phyloP scores from a whole-genome alignment of 495 filamentous ascomycete genomes.

The Massariosphaeria phaeospora region DNA sequence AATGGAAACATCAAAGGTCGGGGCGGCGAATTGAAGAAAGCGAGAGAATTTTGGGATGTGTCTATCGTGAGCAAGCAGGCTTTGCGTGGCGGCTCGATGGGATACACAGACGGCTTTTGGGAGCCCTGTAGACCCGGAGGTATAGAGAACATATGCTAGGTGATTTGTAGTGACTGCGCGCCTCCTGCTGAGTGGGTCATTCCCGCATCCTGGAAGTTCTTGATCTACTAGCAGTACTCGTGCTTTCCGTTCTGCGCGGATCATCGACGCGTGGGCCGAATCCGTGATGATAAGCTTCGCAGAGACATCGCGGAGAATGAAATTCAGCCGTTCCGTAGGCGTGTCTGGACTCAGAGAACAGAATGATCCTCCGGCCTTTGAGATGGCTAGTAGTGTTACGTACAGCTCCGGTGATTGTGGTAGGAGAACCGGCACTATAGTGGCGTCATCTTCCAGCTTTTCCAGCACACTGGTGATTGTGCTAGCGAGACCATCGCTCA shows the following conservation, averaged over 20 bases:
- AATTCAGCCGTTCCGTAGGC: constrained; percentile 64
- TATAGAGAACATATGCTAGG: constrained; percentile 87
- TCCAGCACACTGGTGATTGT: constrained; percentile 12
- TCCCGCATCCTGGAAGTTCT: not conserved
- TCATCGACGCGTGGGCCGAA: not conserved
- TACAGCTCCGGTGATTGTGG: constrained; percentile 69
- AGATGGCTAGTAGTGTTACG: constrained; percentile 62
- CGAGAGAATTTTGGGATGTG: constrained; percentile 66
- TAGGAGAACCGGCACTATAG: constrained; percentile 65
- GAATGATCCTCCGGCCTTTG: constrained; percentile 74
- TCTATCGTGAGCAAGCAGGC: constrained; percentile 67
- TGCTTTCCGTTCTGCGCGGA: constrained; percentile 7
- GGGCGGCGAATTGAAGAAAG: constrained; percentile 82
- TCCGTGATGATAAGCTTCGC: constrained; percentile 39
- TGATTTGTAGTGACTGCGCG: constrained; percentile 38
- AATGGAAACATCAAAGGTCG: constrained; percentile 83
- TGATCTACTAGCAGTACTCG: constrained; percentile 20
- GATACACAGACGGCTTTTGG: constrained; percentile 81
- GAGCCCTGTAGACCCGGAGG: constrained; percentile 79
- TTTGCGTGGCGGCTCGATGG: constrained; percentile 70
- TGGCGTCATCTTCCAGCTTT: constrained; percentile 6
- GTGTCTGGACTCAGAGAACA: constrained; percentile 71
- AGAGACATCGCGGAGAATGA: constrained; percentile 64
- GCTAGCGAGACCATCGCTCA: constrained; percentile 43
- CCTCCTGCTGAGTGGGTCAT: not conserved